Percentiles rank a stretch among this genome's conserved stretches.
Evolutionary conservation across 495 filamentous ascomycete species (phyloP).

Genomic region (Aspergillus leporis): DNA sequence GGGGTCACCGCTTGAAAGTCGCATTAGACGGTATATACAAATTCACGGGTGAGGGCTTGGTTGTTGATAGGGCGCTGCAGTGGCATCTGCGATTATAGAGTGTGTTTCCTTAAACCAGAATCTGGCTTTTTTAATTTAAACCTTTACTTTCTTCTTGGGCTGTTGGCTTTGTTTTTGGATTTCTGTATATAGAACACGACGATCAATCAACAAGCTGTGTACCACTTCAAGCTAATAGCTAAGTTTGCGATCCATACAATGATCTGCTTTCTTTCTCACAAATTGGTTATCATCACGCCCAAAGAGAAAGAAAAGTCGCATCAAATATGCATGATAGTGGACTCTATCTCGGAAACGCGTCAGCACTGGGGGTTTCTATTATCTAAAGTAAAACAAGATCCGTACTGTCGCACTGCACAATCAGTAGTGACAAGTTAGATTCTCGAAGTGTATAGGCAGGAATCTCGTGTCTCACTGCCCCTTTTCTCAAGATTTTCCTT

Average conservation of each 20-base stretch:
- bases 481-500: neutral
- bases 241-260: neutral
- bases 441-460: neutral
- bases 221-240: neutral
- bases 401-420: neutral
- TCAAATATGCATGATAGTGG: neutral
- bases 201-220: neutral
- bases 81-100: slow-evolving; percentile 8
- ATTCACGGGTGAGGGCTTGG: neutral
- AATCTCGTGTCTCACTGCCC: neutral
- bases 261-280: neutral
- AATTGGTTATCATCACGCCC: too few species aligned
- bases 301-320: neutral
- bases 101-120: slow-evolving; percentile 6
- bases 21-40: neutral
- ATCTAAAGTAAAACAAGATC: neutral
- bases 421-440: neutral
- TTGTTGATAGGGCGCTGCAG: neutral
- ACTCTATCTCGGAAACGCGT: neutral
- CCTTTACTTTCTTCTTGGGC: slow-evolving; percentile 10
- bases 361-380: neutral
- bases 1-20: slow-evolving; percentile 31
- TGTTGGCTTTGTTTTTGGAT: slow-evolving; percentile 1
- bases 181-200: slow-evolving; percentile 14
- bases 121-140: slow-evolving; percentile 1